phyloP scores from a whole-genome alignment of 352 stramenopile genomes.

The Pythium monospermum region DNA sequence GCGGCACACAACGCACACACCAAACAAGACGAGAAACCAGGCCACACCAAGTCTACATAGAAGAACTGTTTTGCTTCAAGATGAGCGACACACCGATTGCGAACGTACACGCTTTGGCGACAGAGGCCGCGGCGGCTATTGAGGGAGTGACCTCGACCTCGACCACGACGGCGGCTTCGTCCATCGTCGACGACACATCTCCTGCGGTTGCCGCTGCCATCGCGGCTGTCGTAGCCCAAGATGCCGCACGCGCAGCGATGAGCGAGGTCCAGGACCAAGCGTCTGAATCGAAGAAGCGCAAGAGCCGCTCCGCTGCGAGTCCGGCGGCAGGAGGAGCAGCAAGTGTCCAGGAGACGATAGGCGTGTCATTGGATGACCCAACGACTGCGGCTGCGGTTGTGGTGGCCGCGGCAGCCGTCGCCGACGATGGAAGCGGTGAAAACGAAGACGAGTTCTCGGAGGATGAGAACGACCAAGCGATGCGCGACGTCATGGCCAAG shows the following conservation, averaged over 20 bases:
- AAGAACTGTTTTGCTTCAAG: too few species aligned
- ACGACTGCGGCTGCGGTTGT: background rate
- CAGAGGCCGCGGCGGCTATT: too few species aligned
- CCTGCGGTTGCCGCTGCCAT: constrained; percentile 19
- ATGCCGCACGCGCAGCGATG: background rate
- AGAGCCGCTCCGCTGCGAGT: constrained; percentile 7
- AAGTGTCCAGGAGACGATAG: background rate
- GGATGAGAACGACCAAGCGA: constrained; percentile 50
- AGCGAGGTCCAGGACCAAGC: constrained; percentile 5
- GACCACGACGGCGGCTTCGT: constrained; percentile 3
- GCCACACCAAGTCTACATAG: constrained; percentile 33
- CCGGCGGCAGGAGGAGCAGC: constrained; percentile 16
- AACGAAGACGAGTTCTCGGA: constrained; percentile 44
- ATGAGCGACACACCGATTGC: constrained; percentile 1
- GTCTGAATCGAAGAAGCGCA: constrained; percentile 18
- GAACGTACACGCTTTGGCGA: too few species aligned
- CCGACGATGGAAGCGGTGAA: constrained; percentile 24
- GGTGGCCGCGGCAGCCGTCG: constrained; percentile 12
- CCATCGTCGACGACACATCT: background rate
- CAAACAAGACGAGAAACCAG: constrained; percentile 6
- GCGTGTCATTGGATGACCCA: constrained; percentile 5
- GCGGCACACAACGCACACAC: constrained; percentile 24
- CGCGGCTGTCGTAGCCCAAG: too few species aligned
- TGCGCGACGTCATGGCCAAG: constrained; percentile 52
- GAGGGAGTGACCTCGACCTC: too few species aligned